These are phyloP conservation scores for Stephanodiscus minutulus DNA, from an alignment of 108 stramenopile species.

Conservation along the genomic window DNA sequence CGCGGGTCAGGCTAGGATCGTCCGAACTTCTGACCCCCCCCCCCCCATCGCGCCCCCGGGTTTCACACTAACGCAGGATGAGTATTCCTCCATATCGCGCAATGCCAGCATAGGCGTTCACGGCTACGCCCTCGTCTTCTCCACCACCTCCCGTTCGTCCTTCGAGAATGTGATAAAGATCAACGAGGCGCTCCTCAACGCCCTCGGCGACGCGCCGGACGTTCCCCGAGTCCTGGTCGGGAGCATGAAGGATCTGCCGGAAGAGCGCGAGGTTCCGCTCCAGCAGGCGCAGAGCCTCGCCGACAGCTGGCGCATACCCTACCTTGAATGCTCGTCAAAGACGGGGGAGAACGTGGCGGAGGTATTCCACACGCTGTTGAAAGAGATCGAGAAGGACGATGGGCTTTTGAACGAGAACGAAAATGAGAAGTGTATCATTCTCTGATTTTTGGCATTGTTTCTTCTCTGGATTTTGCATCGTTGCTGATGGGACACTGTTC, in stretches of 20 bases:
- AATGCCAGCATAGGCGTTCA: conserved; percentile 90
- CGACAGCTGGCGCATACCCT: conserved; percentile 74
- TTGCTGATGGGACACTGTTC: not conserved
- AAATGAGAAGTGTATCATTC: conserved; percentile 68
- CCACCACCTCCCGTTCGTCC: conserved; percentile 72
- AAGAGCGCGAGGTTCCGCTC: conserved; percentile 59
- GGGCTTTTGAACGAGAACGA: conserved; percentile 76
- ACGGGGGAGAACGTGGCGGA: conserved; percentile 84
- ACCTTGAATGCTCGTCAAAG: conserved; percentile 83
- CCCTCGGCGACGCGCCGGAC: conserved; percentile 83
- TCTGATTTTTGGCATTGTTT: conserved; percentile 24
- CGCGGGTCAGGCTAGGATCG: no score
- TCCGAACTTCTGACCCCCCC: not conserved
- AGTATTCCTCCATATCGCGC: conserved; percentile 83
- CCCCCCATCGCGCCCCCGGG: not conserved
- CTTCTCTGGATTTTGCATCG: not conserved
- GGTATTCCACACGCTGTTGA: conserved; percentile 84
- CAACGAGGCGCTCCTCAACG: conserved; percentile 78
- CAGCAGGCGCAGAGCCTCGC: conserved; percentile 77
- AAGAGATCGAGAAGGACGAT: conserved; percentile 90
- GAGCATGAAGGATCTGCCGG: conserved; percentile 78
- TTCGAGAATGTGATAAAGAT: conserved; percentile 79
- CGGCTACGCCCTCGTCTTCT: conserved; percentile 83
- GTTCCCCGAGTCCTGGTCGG: conserved; percentile 87
- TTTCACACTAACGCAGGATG: conserved; percentile 53